Base-by-base conservation (phyloP, 495 filamentous ascomycete genomes). In the Evernia prunastri region DNA sequence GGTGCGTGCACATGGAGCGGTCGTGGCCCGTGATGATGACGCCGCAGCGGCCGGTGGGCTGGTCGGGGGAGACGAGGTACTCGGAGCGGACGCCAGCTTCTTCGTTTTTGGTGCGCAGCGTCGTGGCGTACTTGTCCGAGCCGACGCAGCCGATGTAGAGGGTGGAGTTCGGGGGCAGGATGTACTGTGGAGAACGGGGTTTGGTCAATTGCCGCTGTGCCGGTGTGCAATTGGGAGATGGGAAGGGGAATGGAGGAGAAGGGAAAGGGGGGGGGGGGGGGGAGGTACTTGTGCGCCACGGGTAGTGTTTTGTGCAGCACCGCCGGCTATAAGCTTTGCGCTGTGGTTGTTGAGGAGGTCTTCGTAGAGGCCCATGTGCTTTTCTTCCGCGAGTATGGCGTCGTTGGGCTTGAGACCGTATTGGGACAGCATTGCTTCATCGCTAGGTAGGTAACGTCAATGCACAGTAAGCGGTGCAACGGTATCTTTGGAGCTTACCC, bases 241-340 rank as follows among this genome's bases (percentile, higher is more conserved):
- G 10, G 27, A n/a, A n/a, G n/a, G n/a, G n/a, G n/a, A n/a, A n/a
- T n/a, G n/a, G n/a, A n/a, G n/a, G n/a, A n/a, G n/a, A n/a, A n/a
- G 43, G 49, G 33, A 17, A 31, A 56, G 18, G n/a, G 15, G 18
- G 54, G 25, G 39, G 31, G 11, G 17, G 31, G 47, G 60, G 20
- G 17, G 35, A 63, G 56, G 40, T 79, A 87, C 85, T 79, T 87
- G 90, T 62, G 92, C 95, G 71, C 94, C 94, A 71, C 94, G 89
- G 70, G 95, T 94, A 62, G 93, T 93, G 84, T 99, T 99, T 78
- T 99, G 94, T 33, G 95, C 94, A 64, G 95, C 95, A 73, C 94
- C 94, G 71, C 94, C 94, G 61, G 94, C 91, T 75, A 99, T 91
- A 73, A 96, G 82, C 79, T 95, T 96, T 66, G 92, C 92, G 69